Percentiles rank a stretch among this genome's conserved stretches.
Evolutionary conservation across 495 filamentous ascomycete species (phyloP).

Genomic region (Rusavskia elegans): DNA sequence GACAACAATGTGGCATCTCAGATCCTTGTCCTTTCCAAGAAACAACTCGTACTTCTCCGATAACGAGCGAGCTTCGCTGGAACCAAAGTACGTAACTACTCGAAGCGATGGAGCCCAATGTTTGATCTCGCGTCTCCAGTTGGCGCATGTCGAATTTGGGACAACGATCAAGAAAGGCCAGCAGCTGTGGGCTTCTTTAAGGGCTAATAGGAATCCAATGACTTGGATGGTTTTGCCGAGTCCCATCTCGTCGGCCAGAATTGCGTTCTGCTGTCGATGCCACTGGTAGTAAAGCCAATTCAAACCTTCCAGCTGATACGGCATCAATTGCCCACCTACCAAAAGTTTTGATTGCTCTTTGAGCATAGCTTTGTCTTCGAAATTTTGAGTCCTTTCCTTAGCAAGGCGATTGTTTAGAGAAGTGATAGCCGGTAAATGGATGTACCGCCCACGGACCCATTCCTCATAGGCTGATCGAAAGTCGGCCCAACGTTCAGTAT

Average conservation of each 20-base stretch:
- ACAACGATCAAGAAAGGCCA: constrained; percentile 92
- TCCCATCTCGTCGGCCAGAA: constrained; percentile 97
- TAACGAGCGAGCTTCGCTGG: constrained; percentile 48
- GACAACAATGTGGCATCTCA: constrained; percentile 82
- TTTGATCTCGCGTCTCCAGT: constrained; percentile 95
- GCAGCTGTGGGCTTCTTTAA: constrained; percentile 65
- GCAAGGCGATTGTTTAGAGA: constrained; percentile 45
- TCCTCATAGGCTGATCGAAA: constrained; percentile 74
- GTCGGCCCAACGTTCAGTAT: constrained; percentile 58
- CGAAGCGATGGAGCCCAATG: constrained; percentile 75
- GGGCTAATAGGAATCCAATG: constrained; percentile 60
- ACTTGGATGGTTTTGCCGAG: constrained; percentile 96
- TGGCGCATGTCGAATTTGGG: constrained; percentile 86
- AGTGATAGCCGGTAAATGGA: constrained; percentile 35
- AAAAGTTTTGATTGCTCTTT: constrained; percentile 59
- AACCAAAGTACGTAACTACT: constrained; percentile 84
- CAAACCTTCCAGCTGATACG: constrained; percentile 82
- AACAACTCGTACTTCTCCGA: constrained; percentile 73
- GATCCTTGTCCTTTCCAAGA: constrained; percentile 36
- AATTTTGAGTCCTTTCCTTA: constrained; percentile 44
- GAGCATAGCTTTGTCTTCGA: constrained; percentile 47
- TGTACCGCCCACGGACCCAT: constrained; percentile 59
- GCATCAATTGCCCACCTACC: constrained; percentile 69
- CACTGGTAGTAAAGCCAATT: constrained; percentile 98
- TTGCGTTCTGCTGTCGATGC: constrained; percentile 64